Evolutionary conservation across 805 yeast genomes (phyloP), one percentile per base, ranked within the genome.

Genomic region (Starmerella tilneyi): DNA sequence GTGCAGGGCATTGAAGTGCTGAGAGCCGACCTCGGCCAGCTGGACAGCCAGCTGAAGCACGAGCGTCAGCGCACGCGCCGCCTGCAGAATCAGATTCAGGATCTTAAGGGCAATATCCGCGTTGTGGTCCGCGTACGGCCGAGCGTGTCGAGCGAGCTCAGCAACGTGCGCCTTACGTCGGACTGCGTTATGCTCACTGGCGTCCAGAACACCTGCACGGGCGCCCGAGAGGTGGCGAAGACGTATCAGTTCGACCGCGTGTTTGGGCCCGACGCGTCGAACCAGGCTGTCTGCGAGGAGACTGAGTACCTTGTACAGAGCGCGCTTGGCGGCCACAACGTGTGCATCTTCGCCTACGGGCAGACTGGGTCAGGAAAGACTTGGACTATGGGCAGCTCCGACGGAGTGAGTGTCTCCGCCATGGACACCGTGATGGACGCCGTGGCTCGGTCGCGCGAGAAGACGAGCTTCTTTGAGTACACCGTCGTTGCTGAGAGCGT

Each of bases 311-410:
- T 89, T 19, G 78, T 89, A 2, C 95, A 85, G 60, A 84, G 74
- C 66, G 78, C 94, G 0, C 61, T 88, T 12, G 94, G 89, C 63
- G 98, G 98, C 0, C 78, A 71, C 57, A 85, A 85, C 55, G 95
- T 86, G 3, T 86, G 96, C 62, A 84, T 92, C 1, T 85, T 89
- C 66, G 94, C 97, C 0, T 89, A 92, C 61, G 98, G 98, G 1
- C 98, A 89, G 63, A 92, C 98, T 0, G 95, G 92, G 0, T 81
- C 96, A 0, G 98, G 98, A 3, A 89, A 89, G 60, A 89, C 97
- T 0, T 79, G 65, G 60, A 92, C 98, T 0, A 92, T 89, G 97
- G 73, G 86, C 2, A 65, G 71, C 21, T 56, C 62, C 1, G 81
- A 80, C 56, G 97, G 98, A 13, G 75, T 89, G 68, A 84, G 86